Base-by-base conservation (phyloP, 163 green algal genomes). In the Scenedesmus sp. region DNA sequence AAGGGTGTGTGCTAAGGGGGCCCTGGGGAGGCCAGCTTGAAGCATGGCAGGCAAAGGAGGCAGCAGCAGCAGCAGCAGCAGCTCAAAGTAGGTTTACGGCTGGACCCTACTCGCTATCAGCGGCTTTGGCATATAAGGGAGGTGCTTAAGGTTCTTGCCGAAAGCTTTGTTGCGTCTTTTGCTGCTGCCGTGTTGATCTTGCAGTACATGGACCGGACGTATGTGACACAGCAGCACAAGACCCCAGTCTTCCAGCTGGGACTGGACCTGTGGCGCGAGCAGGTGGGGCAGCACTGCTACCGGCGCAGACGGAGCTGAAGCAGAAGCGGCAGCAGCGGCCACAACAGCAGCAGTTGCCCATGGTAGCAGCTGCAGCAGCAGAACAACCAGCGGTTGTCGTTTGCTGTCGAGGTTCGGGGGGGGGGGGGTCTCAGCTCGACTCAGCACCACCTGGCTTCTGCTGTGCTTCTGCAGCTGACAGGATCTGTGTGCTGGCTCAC, bases 161-260 rank as follows among this genome's bases (percentile, higher is more conserved):
- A 85, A 59, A 26, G 65, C 30, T 30, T 33, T 35, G 7, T 35
- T 35, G 65, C 85, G 43, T 84, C 43, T 13, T 84, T 42, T 61
- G 30, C n/a, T 87, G 82, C 82, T 87, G 40, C 51, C 16, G 22
- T 80, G 22, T 46, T 44, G 40, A 26, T 49, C 51, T 56, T 79
- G 65, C 95, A 98, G 96, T 99, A 99, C 95, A 99, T 99, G 97
- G 98, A 99, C 93, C 95, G 98, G 37, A 98, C 98, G 2, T 99
- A 98, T 91, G 97, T 99, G 51, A 91, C 91, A 40, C 97, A 98
- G 93, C 94, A 99, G 81, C 93, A 97, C 83, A 98, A 98, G 90
- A 96, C 95, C 73, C 96, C 96, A 0, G 98, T 99, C 88, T 97
- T 98, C 89, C 92, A 98, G 89, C 94, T 99, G 88, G 98, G 98